Percentiles rank a stretch among this genome's conserved stretches.
Evolutionary conservation across 192 early-diverging fungal species (phyloP).

Genomic region (Lobosporangium transversale): DNA sequence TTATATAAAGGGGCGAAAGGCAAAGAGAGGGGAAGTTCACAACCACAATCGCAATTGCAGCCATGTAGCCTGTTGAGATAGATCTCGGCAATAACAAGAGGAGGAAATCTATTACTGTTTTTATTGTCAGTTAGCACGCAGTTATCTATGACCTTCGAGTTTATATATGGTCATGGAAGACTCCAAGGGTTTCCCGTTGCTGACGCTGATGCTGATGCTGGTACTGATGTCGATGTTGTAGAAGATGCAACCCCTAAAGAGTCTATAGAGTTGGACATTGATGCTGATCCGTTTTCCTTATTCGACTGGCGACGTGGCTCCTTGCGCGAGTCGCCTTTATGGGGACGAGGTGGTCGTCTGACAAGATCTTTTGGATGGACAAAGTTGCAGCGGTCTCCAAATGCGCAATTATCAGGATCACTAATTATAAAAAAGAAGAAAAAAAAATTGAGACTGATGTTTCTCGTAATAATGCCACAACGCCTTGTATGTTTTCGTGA

Average conservation of each 20-base stretch:
- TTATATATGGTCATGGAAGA: not conserved
- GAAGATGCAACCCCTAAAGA: not conserved
- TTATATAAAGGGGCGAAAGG: too few relatives aligned
- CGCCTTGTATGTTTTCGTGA: too few relatives aligned
- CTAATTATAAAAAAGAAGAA: constrained; percentile 6
- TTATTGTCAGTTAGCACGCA: too few relatives aligned
- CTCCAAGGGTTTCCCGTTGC: not conserved
- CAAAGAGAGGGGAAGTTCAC: too few relatives aligned
- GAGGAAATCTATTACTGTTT: too few relatives aligned
- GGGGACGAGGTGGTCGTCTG: constrained; percentile 11
- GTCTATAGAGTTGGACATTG: constrained; percentile 4
- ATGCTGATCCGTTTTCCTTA: not conserved
- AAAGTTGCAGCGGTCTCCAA: constrained; percentile 43
- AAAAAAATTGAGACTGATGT: constrained; percentile 5
- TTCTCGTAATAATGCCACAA: too few relatives aligned
- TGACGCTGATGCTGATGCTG: too few relatives aligned
- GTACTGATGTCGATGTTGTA: too few relatives aligned
- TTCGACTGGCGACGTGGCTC: constrained; percentile 12
- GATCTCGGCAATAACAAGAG: too few relatives aligned
- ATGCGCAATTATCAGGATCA: constrained; percentile 46
- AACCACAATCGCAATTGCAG: too few relatives aligned
- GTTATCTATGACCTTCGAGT: too few relatives aligned
- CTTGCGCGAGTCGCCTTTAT: not conserved
- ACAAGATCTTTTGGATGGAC: constrained; percentile 45
- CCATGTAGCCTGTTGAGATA: too few relatives aligned